Evolutionary conservation across 495 filamentous ascomycete species (phyloP), one percentile per base, ranked within the genome.

Genomic region (Lasiosphaeria miniovina): DNA sequence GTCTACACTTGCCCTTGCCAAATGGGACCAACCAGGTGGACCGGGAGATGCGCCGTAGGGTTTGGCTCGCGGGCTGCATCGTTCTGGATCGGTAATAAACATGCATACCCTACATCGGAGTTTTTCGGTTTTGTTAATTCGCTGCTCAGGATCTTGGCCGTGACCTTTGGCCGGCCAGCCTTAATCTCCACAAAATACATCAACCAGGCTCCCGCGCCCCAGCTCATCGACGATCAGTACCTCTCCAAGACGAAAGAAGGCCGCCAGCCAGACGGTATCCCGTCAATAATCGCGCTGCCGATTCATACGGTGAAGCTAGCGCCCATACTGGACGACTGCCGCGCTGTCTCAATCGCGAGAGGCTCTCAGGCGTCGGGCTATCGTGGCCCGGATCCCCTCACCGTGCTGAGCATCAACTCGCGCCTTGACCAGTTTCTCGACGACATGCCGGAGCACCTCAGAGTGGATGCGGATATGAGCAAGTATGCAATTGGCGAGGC

Each of bases 21-120:
- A 65, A 59, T 7, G 9, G 49, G 35, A 61, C 35, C 6, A 66
- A 50, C 48, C 68, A 72, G 36, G 61, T 71, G 10, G 60, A 72
- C 8, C 53, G 65, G 4, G 71, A 79, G 57, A 74, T 79, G 40
- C 65, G 68, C 32, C 57, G 71, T 11, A 61, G 76, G 36, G 60
- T 72, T 5, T 80, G 77, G 77, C 68, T 74, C 58, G 43, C 32
- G 11, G 71, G 68, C 17, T 78, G 76, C 64, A 64, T 77, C n/a
- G 61, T 67, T 12, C 33, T 80, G 17, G 77, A 80, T 52, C 60
- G 66, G 72, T 73, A 70, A 24, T 59, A 38, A 34, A 5, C 15
- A 7, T 12, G 6, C 0, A 4, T 34, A 11, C 4, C 34, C 50
- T 24, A 41, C 38, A 9, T 6, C 3, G 45, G 4, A 6, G 14